A percentile compares a stretch with the other conserved stretches of the same genome.
phyloP scores from a whole-genome alignment of 495 filamentous ascomycete genomes.

The Podospora pseudocomata region DNA sequence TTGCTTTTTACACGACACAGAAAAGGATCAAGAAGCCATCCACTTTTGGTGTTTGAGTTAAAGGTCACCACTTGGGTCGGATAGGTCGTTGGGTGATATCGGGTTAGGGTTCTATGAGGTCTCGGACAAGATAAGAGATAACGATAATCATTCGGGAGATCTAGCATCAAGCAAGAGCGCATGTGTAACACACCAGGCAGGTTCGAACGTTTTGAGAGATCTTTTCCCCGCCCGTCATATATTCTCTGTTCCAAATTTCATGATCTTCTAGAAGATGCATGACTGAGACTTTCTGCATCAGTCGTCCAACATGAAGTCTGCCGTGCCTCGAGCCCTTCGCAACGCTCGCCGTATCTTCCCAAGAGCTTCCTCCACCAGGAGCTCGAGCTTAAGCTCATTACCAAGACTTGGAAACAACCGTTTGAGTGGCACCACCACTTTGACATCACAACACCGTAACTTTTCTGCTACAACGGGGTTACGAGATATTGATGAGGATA shows the following conservation, averaged over 20 bases:
- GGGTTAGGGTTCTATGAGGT: background rate
- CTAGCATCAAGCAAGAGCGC: background rate
- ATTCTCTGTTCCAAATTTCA: background rate
- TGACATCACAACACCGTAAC: constrained; percentile 7
- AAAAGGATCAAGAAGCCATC: too few species aligned
- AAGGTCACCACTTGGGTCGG: too few species aligned
- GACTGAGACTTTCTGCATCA: background rate
- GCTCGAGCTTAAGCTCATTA: constrained; percentile 1
- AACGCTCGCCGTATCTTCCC: constrained; percentile 12
- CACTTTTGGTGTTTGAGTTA: too few species aligned
- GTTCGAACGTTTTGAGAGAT: background rate
- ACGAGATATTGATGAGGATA: constrained; percentile 26
- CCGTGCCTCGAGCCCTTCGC: constrained; percentile 21
- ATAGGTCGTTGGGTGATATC: background rate
- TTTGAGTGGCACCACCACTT: background rate
- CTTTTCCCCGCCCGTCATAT: background rate
- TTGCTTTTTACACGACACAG: too few species aligned
- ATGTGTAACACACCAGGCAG: constrained; percentile 13
- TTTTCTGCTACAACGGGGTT: constrained; percentile 22
- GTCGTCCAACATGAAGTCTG: constrained; percentile 25
- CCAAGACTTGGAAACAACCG: background rate
- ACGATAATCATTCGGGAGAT: constrained; percentile 7
- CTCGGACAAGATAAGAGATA: constrained; percentile 3
- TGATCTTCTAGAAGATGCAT: constrained; percentile 2
- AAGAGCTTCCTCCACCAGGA: constrained; percentile 8